These are phyloP conservation scores for Solanum rostratum DNA, from an alignment of 257 asterid species.

Conservation along the genomic window DNA sequence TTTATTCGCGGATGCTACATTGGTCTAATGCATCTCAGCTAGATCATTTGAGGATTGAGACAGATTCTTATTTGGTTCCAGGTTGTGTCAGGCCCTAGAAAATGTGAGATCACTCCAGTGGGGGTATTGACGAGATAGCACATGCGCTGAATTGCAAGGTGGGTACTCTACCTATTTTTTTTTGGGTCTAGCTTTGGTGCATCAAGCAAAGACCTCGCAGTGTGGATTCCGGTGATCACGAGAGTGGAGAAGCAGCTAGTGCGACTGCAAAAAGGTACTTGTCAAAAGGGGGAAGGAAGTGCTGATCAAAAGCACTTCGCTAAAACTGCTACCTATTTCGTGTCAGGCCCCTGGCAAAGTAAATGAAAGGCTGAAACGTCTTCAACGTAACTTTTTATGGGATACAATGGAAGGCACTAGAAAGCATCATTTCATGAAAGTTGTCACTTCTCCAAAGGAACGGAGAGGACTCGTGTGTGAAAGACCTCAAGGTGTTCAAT, in stretches of 20 bases:
- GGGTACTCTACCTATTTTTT: not conserved
- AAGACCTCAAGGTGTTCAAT: not conserved
- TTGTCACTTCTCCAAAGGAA: not conserved
- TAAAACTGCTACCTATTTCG: not conserved
- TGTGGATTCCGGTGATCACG: not conserved
- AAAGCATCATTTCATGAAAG: not conserved
- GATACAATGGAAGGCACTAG: not conserved
- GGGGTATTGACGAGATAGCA: not conserved
- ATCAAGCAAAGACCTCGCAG: not conserved
- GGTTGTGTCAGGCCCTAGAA: not conserved
- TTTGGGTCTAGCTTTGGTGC: not conserved
- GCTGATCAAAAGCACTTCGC: not conserved
- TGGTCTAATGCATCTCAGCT: not conserved
- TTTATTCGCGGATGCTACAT: not conserved
- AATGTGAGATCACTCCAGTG: not conserved
- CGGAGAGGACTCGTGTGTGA: not conserved
- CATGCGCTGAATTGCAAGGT: not conserved
- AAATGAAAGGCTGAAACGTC: not conserved
- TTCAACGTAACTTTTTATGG: not conserved
- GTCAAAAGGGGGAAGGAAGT: not conserved
- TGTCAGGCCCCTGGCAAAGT: not conserved
- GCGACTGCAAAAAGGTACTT: not conserved
- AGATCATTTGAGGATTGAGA: not conserved
- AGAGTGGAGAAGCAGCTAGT: not conserved
- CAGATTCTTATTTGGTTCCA: not conserved